Evolutionary conservation across 768 basidiomycete species (phyloP), one percentile per base, ranked within the genome.

Genomic region (Dioszegia aurantiaca): DNA sequence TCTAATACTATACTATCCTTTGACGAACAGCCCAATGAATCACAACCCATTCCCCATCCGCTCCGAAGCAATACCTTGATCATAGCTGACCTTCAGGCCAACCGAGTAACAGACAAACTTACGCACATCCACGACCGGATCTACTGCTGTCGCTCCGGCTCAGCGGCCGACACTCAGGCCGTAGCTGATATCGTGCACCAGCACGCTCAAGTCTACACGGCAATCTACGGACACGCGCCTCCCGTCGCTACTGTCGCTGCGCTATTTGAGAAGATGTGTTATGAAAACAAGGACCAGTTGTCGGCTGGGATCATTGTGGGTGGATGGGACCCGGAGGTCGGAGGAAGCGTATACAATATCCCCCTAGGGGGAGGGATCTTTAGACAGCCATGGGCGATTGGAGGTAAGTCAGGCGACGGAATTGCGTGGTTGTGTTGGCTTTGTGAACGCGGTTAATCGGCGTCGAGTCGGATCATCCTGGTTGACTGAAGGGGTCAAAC

Each of bases 131-230:
- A 97, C 77, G 95, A 99, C 79, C 90, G 91, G 66, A 89, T 98
- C 77, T 99, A 98, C 78, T 99, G 95, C 77, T 99, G 95, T 83
- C 88, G 95, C 59, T 95, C 91, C 41, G 95, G 95, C 48, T 95
- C 92, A 65, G 90, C 94, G 44, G 94, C 94, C 23, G 94, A 99
- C 77, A 99, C 95, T 2, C 95, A 81, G 77, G 91, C 93, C 48
- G 82, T 99, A 28, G 94, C 95, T 55, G 95, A 99, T 75, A 80
- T 85, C 12, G 89, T 94, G 11, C 89, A 92, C 72, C 85, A 87
- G 74, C 80, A 85, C 61, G 82, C 90, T 30, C 90, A 92, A 75
- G 79, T 89, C 76, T 82, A 83, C 72, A 81, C 85, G 85, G 88
- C 78, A 51, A 83, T 80, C 19, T 67, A 76, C 44, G 86, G 86